Conservation (phyloP, 202 grass and related monocot species). For the Schoenoplectus triqueter region DNA sequence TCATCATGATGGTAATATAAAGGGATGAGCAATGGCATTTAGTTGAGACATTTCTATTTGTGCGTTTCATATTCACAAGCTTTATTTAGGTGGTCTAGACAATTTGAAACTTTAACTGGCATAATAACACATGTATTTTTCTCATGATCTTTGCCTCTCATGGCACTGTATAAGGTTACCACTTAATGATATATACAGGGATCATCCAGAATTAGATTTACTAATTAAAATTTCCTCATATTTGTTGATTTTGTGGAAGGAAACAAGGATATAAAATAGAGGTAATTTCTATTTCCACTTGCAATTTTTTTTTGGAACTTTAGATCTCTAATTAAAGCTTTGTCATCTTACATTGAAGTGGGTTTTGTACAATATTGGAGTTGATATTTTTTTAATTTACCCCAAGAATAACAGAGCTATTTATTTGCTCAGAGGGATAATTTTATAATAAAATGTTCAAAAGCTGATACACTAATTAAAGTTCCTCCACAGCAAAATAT, state of each 20-base stretch:
- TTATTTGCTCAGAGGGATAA: background rate
- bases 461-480: conserved; percentile 41
- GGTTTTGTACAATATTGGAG: background rate
- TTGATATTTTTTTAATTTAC: background rate
- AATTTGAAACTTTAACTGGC: conserved; percentile 20
- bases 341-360: background rate
- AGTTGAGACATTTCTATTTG: background rate
- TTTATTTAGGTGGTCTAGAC: background rate
- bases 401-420: background rate
- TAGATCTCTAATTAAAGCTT: background rate
- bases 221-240: background rate
- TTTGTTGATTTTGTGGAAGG: background rate
- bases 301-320: background rate
- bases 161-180: conserved; percentile 21
- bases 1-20: conserved; percentile 7
- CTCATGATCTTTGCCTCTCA: background rate
- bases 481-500: background rate
- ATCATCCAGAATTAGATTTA: background rate
- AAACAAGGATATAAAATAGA: background rate
- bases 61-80: conserved; percentile 21
- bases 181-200: background rate
- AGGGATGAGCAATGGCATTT: background rate
- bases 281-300: background rate
- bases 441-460: conserved; percentile 3
- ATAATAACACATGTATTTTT: conserved; percentile 22